These are phyloP conservation scores for Lecanosticta acicola DNA, from an alignment of 2,329 filamentous ascomycete genomes.

Conservation along the genomic window DNA sequence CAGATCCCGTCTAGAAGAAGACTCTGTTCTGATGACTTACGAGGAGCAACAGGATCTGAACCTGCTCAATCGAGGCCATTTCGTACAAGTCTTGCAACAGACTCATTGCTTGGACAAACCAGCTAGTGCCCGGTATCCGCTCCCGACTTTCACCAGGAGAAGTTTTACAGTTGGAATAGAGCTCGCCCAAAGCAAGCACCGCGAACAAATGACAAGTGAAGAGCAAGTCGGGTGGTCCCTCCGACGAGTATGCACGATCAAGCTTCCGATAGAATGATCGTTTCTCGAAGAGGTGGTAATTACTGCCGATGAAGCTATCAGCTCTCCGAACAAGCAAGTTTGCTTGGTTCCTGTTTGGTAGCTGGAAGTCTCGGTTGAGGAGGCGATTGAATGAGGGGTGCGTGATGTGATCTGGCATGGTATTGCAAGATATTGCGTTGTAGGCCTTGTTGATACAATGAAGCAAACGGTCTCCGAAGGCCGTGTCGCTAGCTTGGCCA, in stretches of 20 bases:
- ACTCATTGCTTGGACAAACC: conserved; percentile 40
- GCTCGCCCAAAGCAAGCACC: conserved; percentile 44
- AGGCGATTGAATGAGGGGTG: conserved; percentile 16
- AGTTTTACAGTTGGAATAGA: conserved; percentile 40
- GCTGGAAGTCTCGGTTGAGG: conserved; percentile 13
- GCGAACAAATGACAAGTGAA: conserved; percentile 42
- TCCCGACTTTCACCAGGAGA: conserved; percentile 23
- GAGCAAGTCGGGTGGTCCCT: conserved; percentile 31
- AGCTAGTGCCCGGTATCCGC: conserved; percentile 40
- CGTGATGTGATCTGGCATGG: conserved; percentile 19
- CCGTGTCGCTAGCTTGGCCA: conserved; percentile 24
- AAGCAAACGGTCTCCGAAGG: conserved; percentile 23
- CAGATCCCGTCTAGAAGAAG: no score
- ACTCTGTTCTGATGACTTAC: conserved; percentile 28
- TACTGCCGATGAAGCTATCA: conserved; percentile 33
- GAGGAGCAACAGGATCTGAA: conserved; percentile 43
- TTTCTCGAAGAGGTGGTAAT: conserved; percentile 41
- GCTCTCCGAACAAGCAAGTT: conserved; percentile 22
- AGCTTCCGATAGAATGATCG: conserved; percentile 37
- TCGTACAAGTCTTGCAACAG: conserved; percentile 41
- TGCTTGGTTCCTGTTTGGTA: conserved; percentile 25
- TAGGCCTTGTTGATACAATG: conserved; percentile 15
- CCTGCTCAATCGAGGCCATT: conserved; percentile 41
- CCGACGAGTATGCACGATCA: conserved; percentile 36
- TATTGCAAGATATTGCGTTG: conserved; percentile 11